These are phyloP conservation scores for Cryptococcus sp. DNA, from an alignment of 1,284 basidiomycete genomes.

Conservation along the genomic window DNA sequence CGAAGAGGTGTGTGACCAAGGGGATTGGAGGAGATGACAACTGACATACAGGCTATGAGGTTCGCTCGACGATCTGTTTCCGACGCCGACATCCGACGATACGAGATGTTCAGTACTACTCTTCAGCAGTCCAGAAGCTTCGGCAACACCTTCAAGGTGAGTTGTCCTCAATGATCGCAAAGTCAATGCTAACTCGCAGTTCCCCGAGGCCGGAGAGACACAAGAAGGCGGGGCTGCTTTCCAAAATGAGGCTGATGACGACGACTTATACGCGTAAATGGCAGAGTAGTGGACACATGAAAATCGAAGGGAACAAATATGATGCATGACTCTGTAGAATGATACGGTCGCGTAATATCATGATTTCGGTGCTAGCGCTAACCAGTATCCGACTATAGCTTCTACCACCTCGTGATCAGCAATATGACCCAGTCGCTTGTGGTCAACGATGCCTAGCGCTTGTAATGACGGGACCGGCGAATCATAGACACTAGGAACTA, in stretches of 20 bases:
- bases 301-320: constrained; percentile 2
- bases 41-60: constrained; percentile 42
- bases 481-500: neutral
- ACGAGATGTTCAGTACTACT: constrained; percentile 48
- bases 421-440: no score
- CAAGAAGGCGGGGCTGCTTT: constrained; percentile 50
- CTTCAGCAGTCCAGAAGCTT: constrained; percentile 45
- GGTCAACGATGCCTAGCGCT: neutral
- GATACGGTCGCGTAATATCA: neutral
- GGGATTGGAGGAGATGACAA: constrained; percentile 22
- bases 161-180: neutral
- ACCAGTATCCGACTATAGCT: neutral
- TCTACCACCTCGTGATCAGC: neutral
- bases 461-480: neutral
- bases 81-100: constrained; percentile 80
- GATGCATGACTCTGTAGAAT: neutral
- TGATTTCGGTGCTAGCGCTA: neutral
- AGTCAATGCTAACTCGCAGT: constrained; percentile 58
- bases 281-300: neutral
- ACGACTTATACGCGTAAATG: constrained; percentile 36
- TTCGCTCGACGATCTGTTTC: constrained; percentile 81
- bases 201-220: constrained; percentile 70
- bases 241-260: constrained; percentile 49
- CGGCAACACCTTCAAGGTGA: constrained; percentile 44
- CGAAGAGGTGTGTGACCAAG: constrained; percentile 77